phyloP scores from a whole-genome alignment of 2,329 filamentous ascomycete species.

The Capronia coronata region DNA sequence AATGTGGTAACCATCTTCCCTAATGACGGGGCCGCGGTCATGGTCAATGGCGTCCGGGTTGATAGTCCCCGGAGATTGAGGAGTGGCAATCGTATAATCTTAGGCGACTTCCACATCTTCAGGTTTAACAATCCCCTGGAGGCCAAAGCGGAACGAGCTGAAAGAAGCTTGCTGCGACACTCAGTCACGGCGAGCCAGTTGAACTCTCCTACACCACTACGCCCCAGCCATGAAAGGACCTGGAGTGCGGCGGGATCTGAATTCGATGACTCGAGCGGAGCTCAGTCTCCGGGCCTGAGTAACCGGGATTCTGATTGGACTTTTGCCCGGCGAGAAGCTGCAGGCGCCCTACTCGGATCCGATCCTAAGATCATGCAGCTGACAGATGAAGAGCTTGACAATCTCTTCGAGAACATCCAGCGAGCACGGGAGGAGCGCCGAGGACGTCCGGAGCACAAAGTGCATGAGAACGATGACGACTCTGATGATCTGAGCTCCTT shows the following conservation, averaged over 20 bases:
- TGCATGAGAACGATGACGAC: conserved; percentile 65
- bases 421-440: conserved; percentile 78
- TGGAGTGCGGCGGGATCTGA: conserved; percentile 75
- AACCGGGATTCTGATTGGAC: conserved; percentile 85
- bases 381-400: conserved; percentile 89
- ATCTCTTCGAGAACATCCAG: conserved; percentile 89
- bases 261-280: conserved; percentile 64
- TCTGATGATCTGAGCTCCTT: conserved; percentile 84
- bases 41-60: conserved; percentile 93
- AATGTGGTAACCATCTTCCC: conserved; percentile 89
- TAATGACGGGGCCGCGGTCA: conserved; percentile 85
- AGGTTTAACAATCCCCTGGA: conserved; percentile 97
- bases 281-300: conserved; percentile 70
- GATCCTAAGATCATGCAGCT: conserved; percentile 87
- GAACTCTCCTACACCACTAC: conserved; percentile 55
- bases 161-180: conserved; percentile 73
- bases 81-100: conserved; percentile 88
- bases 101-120: conserved; percentile 98
- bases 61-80: conserved; percentile 77
- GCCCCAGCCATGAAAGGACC: conserved; percentile 68
- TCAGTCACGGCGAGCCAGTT: conserved; percentile 62
- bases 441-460: conserved; percentile 51
- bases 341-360: conserved; percentile 76
- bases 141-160: conserved; percentile 82
- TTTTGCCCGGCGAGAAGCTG: conserved; percentile 86